Evolutionary conservation across 306 rosid genomes (phyloP), one percentile per base, ranked within the genome.

Genomic region (Argentina anserina): DNA sequence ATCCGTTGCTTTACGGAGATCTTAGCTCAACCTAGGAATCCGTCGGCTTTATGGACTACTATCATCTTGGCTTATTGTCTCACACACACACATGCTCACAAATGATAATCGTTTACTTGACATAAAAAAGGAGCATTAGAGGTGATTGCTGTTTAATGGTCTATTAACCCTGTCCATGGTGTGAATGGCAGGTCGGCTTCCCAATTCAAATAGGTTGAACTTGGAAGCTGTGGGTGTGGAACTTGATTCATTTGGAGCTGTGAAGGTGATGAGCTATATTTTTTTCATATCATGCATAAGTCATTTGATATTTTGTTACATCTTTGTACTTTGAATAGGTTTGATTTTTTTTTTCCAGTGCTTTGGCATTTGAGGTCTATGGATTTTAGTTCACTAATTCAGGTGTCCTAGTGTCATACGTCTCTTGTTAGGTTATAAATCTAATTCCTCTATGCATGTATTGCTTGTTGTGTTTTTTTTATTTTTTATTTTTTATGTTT

Each of bases 161-260:
- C 40, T 39, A 12, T 53, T 10, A 39, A 23, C 60, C 60, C 3
- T 4, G 12, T 34, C 36, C 66, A 59, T 42, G n/a, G 42, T 63
- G 25, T 55, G 76, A 69, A 75, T 77, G 78, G 77, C 85, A 94
- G 97, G 97, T 50, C 89, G 98, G 67, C 72, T 83, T 79, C 91
- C 98, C 74, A 94, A 89, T 84, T 63, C 98, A 46, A 94, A 88
- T 86, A 89, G 98, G 85, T 83, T 94, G 79, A 94, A 94, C 84
- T 84, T 94, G 86, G 85, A 81, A 81, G 90, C 87, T 52, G 91
- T 76, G 12, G 95, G 97, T 26, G 98, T 94, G 14, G 91, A 89
- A 85, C 73, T 86, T 79, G 97, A 94, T 56, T n/a, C 65, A 2
- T 18, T 39, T 17, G 89, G 95, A 74, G 95, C 97, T 76, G 84